phyloP scores from a whole-genome alignment of 345 rosid genomes.

The Corchorus capsularis region DNA sequence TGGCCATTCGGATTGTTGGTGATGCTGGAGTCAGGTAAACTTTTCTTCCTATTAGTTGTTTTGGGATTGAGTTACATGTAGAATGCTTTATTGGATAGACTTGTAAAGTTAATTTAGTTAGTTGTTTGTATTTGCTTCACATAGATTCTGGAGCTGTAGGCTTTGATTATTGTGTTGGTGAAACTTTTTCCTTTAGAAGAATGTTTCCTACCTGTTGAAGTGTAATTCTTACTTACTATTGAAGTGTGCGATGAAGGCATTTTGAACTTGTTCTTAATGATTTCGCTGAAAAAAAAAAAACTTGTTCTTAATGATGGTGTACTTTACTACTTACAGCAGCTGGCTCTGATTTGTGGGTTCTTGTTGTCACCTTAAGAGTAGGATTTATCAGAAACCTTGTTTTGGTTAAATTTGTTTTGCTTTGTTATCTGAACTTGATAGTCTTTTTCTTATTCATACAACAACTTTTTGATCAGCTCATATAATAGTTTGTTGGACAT shows the following conservation, averaged over 20 bases:
- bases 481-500: neutral
- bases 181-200: neutral
- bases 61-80: neutral
- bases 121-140: neutral
- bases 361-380: neutral
- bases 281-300: too few relatives aligned
- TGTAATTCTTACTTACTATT: neutral
- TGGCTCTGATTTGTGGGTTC: neutral
- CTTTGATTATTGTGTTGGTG: neutral
- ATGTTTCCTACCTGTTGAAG: neutral
- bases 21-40: slow-evolving; percentile 66
- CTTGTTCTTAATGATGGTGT: too few relatives aligned
- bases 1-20: slow-evolving; percentile 71
- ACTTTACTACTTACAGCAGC: too few relatives aligned
- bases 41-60: neutral
- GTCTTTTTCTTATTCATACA: neutral
- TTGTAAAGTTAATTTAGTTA: neutral
- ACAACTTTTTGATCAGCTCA: neutral
- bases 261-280: too few relatives aligned
- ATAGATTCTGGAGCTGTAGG: neutral
- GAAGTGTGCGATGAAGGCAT: too few relatives aligned
- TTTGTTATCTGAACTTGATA: neutral
- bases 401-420: neutral
- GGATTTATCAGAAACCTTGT: neutral
- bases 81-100: too few relatives aligned